Percentiles rank a stretch among this genome's conserved stretches.
phyloP scores from a whole-genome alignment of 2,329 filamentous ascomycete species.

The Aureobasidium pullulans region DNA sequence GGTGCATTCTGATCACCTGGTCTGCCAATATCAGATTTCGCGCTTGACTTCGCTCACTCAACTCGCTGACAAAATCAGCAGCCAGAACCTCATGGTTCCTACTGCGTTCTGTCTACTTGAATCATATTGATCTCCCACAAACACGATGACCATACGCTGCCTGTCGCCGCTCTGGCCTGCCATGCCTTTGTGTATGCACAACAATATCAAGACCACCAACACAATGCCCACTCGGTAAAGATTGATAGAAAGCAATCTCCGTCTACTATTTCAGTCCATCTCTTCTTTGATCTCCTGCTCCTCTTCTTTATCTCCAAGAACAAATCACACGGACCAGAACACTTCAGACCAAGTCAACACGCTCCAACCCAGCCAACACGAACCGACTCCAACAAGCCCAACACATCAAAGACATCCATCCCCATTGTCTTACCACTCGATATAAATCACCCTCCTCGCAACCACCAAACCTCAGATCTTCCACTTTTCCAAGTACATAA shows the following conservation, averaged over 20 bases:
- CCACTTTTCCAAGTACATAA: not conserved
- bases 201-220: slow-evolving; percentile 1
- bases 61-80: too few species aligned
- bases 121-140: too few species aligned
- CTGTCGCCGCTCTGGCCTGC: not conserved
- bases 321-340: not conserved
- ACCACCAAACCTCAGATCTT: not conserved
- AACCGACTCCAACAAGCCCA: not conserved
- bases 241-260: not conserved
- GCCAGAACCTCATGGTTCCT: too few species aligned
- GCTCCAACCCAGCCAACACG: not conserved
- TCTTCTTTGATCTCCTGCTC: not conserved
- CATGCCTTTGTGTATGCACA: not conserved
- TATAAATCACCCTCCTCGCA: not conserved
- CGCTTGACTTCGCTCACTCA: too few species aligned
- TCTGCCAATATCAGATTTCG: too few species aligned
- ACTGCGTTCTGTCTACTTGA: too few species aligned
- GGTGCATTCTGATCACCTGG: too few species aligned
- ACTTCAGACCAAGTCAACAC: not conserved
- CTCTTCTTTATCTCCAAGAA: not conserved
- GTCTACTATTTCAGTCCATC: not conserved
- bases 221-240: not conserved
- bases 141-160: not conserved
- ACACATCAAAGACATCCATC: not conserved
- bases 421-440: not conserved